Conservation (phyloP, 2,329 filamentous ascomycete species). For the Sporothrix humicola region DNA sequence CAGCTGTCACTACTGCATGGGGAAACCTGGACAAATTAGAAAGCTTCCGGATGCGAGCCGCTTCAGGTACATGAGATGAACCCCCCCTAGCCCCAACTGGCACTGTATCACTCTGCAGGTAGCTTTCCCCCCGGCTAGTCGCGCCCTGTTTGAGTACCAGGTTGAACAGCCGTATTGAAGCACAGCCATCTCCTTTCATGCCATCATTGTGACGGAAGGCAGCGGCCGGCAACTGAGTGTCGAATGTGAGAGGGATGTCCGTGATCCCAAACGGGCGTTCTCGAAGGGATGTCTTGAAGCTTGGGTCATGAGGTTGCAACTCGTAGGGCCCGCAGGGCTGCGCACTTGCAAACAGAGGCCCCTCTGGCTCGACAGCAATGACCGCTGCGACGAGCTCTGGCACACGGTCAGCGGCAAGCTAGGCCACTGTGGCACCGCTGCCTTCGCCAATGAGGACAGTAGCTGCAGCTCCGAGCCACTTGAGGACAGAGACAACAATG, state of each 20-base stretch:
- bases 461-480: conserved; percentile 36
- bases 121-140: conserved; percentile 33
- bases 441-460: conserved; percentile 57
- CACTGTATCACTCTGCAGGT: conserved; percentile 34
- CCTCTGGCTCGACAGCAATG: conserved; percentile 58
- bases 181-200: not conserved
- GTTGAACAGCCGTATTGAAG: conserved; percentile 23
- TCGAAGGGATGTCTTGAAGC: not conserved
- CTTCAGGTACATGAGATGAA: not conserved
- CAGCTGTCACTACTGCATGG: conserved; percentile 56
- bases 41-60: conserved; percentile 47
- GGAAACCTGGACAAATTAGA: conserved; percentile 55
- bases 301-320: not conserved
- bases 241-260: conserved; percentile 48
- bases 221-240: conserved; percentile 43
- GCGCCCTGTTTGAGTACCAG: conserved; percentile 17
- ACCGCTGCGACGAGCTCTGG: conserved; percentile 56
- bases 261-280: conserved; percentile 35
- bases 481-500: conserved; percentile 35
- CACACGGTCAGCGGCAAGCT: conserved; percentile 55
- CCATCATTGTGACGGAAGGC: not conserved
- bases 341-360: conserved; percentile 53
- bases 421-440: conserved; percentile 54
- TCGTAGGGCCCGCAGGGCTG: not conserved
- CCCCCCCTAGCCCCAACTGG: not conserved